A percentile compares a stretch with the other conserved stretches of the same genome.
Conservation (phyloP, 2,329 filamentous ascomycete genomes). For the Neophaeococcomyces aloes region DNA sequence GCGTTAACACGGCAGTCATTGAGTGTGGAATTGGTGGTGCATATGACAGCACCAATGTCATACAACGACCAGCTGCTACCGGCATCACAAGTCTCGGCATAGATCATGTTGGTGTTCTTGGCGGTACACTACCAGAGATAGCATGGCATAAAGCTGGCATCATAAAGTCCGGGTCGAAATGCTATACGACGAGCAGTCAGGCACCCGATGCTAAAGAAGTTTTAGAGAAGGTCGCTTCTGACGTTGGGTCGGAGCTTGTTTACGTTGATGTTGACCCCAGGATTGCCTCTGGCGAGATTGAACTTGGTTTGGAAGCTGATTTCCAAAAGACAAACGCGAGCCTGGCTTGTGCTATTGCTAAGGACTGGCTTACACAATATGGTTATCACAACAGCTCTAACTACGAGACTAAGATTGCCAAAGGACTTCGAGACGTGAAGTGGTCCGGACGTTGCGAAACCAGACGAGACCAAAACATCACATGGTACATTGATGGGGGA, state of each 20-base stretch:
- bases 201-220: constrained; percentile 43
- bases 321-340: constrained; percentile 56
- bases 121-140: constrained; percentile 67
- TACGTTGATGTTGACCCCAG: constrained; percentile 36
- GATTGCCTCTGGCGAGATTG: constrained; percentile 34
- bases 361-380: constrained; percentile 31
- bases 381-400: constrained; percentile 20
- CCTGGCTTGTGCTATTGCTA: constrained; percentile 44
- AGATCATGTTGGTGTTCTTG: constrained; percentile 73
- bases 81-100: constrained; percentile 74
- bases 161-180: constrained; percentile 56
- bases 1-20: constrained; percentile 67
- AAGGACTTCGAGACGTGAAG: constrained; percentile 55
- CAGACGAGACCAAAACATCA: constrained; percentile 45
- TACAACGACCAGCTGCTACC: constrained; percentile 58
- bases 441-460: constrained; percentile 71
- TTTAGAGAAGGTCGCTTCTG: constrained; percentile 44
- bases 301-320: constrained; percentile 49
- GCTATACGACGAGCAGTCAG: constrained; percentile 52
- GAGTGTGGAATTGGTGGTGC: constrained; percentile 94
- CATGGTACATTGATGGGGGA: constrained; percentile 78
- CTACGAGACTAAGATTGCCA: constrained; percentile 8
- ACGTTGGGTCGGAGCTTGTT: constrained; percentile 39
- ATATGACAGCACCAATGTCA: constrained; percentile 82
- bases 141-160: constrained; percentile 90